Conservation (phyloP, 2,329 filamentous ascomycete species). For the Mollisiaceae sp. region DNA sequence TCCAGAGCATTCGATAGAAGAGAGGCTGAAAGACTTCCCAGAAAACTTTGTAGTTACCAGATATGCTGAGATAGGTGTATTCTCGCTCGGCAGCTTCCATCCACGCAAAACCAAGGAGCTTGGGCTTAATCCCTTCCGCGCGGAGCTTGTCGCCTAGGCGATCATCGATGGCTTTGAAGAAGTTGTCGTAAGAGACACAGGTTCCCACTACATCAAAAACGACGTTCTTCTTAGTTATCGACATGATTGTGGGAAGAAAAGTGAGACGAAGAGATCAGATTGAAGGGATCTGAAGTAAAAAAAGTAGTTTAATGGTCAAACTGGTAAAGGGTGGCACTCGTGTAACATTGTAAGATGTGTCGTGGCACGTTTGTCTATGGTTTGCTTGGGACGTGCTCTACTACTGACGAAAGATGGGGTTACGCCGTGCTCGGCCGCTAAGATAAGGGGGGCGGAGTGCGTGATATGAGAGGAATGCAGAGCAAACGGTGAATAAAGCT, state of each 20-base stretch:
- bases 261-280: not conserved
- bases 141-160: constrained; percentile 49
- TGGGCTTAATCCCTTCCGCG: constrained; percentile 47
- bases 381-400: not conserved
- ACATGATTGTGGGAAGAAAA: not conserved
- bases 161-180: constrained; percentile 48
- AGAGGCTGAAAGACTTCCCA: constrained; percentile 49
- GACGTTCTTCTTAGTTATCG: constrained; percentile 48
- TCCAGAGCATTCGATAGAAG: constrained; percentile 55
- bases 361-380: not conserved
- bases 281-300: not conserved
- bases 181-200: constrained; percentile 52
- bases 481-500: too few species aligned
- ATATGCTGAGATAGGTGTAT: constrained; percentile 55
- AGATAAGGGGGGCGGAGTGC: not conserved
- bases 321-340: not conserved
- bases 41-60: constrained; percentile 50
- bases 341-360: not conserved
- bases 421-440: not conserved
- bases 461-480: too few species aligned
- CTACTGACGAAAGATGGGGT: constrained; percentile 1
- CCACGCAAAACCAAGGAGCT: constrained; percentile 53
- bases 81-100: constrained; percentile 54
- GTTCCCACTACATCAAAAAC: constrained; percentile 60
- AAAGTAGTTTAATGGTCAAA: not conserved